These are phyloP conservation scores for Blumeriella jaapii DNA, from an alignment of 2,329 filamentous ascomycete species.

Conservation along the genomic window DNA sequence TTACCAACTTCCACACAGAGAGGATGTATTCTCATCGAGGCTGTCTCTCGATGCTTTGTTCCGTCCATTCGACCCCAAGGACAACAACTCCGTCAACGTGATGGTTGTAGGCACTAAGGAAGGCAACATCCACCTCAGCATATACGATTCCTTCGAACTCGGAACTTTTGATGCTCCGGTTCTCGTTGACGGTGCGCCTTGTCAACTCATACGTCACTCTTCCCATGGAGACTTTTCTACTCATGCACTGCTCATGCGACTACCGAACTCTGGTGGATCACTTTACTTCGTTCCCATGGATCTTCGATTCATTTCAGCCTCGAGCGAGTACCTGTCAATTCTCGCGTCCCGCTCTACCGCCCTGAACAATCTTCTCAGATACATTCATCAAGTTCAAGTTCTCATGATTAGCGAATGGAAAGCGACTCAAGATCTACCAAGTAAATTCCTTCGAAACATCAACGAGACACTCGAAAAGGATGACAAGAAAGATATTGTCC, in stretches of 20 bases:
- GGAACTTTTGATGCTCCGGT: slow-evolving; percentile 46
- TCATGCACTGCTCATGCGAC: slow-evolving; percentile 55
- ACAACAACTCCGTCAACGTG: slow-evolving; percentile 66
- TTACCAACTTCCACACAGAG: slow-evolving; percentile 17
- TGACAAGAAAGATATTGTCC: slow-evolving; percentile 52
- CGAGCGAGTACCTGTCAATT: slow-evolving; percentile 70
- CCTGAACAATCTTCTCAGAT: slow-evolving; percentile 74
- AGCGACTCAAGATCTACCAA: slow-evolving; percentile 66
- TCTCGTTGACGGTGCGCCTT: slow-evolving; percentile 19
- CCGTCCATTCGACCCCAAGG: slow-evolving; percentile 37
- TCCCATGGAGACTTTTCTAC: slow-evolving; percentile 67
- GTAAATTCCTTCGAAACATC: slow-evolving; percentile 65
- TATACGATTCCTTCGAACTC: slow-evolving; percentile 77
- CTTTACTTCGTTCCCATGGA: slow-evolving; percentile 65
- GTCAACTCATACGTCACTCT: slow-evolving; percentile 43
- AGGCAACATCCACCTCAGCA: slow-evolving; percentile 63
- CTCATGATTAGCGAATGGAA: slow-evolving; percentile 78
- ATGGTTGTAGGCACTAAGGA: slow-evolving; percentile 64
- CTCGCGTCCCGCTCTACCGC: slow-evolving; percentile 80
- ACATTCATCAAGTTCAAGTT: slow-evolving; percentile 68
- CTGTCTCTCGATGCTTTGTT: slow-evolving; percentile 27
- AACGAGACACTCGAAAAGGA: slow-evolving; percentile 63
- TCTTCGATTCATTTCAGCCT: slow-evolving; percentile 68
- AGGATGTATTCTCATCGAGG: slow-evolving; percentile 27
- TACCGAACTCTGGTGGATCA: slow-evolving; percentile 30